A percentile compares a stretch with the other conserved stretches of the same genome.
These are phyloP conservation scores for Mycena belliarum DNA, from an alignment of 768 basidiomycete species.

Conservation along the genomic window DNA sequence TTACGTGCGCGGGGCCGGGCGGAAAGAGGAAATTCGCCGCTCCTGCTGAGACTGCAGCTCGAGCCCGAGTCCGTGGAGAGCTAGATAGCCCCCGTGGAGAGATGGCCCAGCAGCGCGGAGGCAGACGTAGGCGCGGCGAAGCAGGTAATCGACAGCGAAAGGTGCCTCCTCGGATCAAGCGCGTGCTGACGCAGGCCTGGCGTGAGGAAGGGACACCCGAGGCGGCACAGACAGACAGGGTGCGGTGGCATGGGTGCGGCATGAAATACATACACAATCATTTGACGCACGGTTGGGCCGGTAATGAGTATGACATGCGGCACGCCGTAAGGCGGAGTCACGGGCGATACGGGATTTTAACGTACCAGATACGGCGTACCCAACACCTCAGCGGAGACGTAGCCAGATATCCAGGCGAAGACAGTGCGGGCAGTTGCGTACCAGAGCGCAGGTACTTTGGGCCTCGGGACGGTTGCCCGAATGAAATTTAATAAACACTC, in stretches of 20 bases:
- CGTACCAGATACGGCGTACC: background rate
- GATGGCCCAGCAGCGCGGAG: background rate
- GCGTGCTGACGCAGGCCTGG: background rate
- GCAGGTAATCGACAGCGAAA: background rate
- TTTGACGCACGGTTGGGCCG: background rate
- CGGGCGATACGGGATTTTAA: slow-evolving; percentile 1
- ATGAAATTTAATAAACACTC: too few relatives aligned
- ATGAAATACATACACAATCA: background rate
- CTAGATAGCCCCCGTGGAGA: background rate
- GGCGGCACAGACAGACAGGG: background rate
- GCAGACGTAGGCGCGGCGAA: background rate
- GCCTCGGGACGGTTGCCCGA: background rate
- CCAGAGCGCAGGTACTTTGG: background rate
- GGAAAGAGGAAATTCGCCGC: background rate
- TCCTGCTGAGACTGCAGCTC: background rate
- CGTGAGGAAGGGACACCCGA: too few relatives aligned
- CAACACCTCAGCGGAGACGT: background rate
- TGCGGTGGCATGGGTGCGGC: background rate
- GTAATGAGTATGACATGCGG: background rate
- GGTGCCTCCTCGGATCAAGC: slow-evolving; percentile 6
- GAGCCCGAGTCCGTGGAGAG: background rate
- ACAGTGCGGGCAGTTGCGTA: background rate
- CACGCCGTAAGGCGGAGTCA: slow-evolving; percentile 3
- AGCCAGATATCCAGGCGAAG: background rate
- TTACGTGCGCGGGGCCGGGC: slow-evolving; percentile 4